phyloP scores from a whole-genome alignment of 2,329 filamentous ascomycete species.

The Diaporthe sp. region DNA sequence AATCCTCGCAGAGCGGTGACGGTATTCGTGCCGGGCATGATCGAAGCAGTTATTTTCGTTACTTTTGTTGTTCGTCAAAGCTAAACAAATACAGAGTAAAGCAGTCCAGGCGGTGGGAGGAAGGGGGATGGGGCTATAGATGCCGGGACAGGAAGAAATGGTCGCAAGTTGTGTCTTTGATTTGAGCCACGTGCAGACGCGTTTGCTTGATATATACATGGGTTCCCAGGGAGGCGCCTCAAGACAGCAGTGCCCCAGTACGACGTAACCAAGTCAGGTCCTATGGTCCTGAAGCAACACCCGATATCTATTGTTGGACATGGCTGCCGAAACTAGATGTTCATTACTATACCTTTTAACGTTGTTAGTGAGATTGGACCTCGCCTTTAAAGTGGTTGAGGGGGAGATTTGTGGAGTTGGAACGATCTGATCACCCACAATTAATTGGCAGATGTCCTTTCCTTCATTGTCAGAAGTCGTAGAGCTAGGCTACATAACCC shows the following conservation, averaged over 20 bases:
- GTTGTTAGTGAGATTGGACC: too few relatives aligned
- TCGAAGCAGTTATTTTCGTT: background rate
- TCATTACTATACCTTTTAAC: too few relatives aligned
- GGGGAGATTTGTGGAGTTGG: too few relatives aligned
- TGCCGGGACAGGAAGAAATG: background rate
- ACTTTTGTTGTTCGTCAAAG: background rate
- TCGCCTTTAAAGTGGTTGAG: too few relatives aligned
- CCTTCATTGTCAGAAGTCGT: too few relatives aligned
- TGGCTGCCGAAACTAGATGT: too few relatives aligned
- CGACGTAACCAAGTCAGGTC: background rate
- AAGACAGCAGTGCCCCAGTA: constrained; percentile 10
- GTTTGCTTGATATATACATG: constrained; percentile 8
- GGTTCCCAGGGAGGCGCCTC: background rate
- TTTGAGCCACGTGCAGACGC: too few relatives aligned
- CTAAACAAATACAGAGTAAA: background rate
- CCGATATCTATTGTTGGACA: too few relatives aligned
- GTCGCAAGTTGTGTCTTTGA: background rate
- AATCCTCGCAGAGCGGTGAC: constrained; percentile 11
- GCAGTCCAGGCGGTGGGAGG: background rate
- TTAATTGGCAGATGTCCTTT: too few relatives aligned
- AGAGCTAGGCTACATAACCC: background rate
- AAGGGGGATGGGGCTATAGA: background rate
- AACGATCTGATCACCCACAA: too few relatives aligned
- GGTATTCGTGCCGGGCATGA: constrained; percentile 12
- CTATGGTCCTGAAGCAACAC: too few relatives aligned